Conservation (phyloP, 2,329 filamentous ascomycete genomes). For the Venturia oleaginea region DNA sequence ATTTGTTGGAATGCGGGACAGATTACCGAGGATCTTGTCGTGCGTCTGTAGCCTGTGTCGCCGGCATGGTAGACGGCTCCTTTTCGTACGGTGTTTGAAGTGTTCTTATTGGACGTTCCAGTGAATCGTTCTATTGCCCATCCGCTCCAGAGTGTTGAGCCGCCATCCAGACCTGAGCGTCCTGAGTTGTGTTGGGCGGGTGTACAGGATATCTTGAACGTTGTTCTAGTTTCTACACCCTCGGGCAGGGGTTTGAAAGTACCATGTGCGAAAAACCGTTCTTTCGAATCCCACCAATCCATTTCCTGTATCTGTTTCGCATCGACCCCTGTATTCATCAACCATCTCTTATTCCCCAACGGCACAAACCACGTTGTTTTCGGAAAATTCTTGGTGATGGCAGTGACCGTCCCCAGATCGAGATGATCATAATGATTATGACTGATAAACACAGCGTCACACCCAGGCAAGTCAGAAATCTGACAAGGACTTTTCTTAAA, state of each 20-base stretch:
- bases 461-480: slow-evolving; percentile 9
- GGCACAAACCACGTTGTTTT: slow-evolving; percentile 13
- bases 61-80: slow-evolving; percentile 14
- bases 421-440: slow-evolving; percentile 14
- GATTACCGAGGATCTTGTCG: neutral
- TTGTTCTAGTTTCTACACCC: neutral
- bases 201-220: slow-evolving; percentile 9
- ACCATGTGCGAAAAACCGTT: neutral
- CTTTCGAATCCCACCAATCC: slow-evolving; percentile 13
- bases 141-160: slow-evolving; percentile 10
- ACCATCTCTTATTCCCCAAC: slow-evolving; percentile 11
- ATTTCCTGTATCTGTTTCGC: neutral
- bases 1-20: slow-evolving; percentile 14
- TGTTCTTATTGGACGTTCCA: too few species aligned
- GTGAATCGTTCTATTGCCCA: slow-evolving; percentile 11
- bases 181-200: slow-evolving; percentile 13
- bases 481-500: slow-evolving; percentile 10
- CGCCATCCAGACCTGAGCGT: slow-evolving; percentile 4
- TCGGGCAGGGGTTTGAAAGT: neutral
- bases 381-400: slow-evolving; percentile 3
- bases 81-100: neutral
- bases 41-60: slow-evolving; percentile 14
- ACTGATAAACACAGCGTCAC: slow-evolving; percentile 12
- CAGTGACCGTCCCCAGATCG: slow-evolving; percentile 6
- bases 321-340: slow-evolving; percentile 7